Conservation (phyloP, 169 alveolate species). For the Hepatocystis sp. region DNA sequence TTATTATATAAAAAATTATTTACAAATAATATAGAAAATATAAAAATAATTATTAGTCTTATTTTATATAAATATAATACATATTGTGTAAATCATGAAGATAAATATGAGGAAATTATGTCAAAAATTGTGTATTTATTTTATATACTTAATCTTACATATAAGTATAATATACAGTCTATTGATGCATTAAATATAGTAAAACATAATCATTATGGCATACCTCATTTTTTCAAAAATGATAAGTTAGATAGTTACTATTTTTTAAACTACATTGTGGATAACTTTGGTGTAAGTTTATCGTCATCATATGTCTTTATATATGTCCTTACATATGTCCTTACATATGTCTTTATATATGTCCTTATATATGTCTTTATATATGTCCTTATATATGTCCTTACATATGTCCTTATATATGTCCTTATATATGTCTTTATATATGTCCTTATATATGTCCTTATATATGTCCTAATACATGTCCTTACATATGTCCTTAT, state of each 20-base stretch:
- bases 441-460: no score
- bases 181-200: slow-evolving; percentile 11
- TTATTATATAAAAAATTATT: slow-evolving; percentile 48
- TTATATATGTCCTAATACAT: no score
- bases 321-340: no score
- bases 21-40: slow-evolving; percentile 44
- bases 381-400: background rate
- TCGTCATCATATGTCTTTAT: no score
- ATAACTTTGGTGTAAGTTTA: slow-evolving; percentile 26
- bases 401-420: background rate
- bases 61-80: slow-evolving; percentile 35
- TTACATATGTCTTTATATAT: no score
- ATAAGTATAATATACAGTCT: slow-evolving; percentile 7
- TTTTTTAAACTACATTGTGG: slow-evolving; percentile 9
- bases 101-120: slow-evolving; percentile 13
- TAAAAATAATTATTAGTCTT: slow-evolving; percentile 15
- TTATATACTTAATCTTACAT: slow-evolving; percentile 28
- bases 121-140: slow-evolving; percentile 30
- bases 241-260: slow-evolving; percentile 6
- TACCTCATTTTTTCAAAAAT: slow-evolving; percentile 19
- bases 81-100: slow-evolving; percentile 4
- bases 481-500: no score
- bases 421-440: no score
- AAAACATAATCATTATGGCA: slow-evolving; percentile 6
- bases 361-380: no score